Base-by-base conservation (phyloP, 305 asterid genomes). In the Andrographis paniculata region DNA sequence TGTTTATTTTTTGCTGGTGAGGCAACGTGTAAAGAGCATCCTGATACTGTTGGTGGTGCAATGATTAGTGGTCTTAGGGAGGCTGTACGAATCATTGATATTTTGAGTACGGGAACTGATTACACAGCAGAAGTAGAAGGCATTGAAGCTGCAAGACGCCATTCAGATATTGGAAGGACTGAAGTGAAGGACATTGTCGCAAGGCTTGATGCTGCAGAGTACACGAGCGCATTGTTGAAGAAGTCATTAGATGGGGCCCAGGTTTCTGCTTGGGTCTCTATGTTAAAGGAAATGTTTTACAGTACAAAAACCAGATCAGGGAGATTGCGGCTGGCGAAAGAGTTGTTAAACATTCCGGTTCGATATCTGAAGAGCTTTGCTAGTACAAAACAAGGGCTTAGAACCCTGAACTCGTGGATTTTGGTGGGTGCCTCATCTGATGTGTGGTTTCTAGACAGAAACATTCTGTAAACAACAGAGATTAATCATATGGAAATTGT, bases 1-100 rank as follows among this genome's bases (percentile, higher is more conserved):
- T 87, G 92, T 63, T 66, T 92, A 63, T 92, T 92, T 72, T 92
- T 92, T 79, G 99, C 99, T 48, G 99, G 99, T 66, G 99, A 92
- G 72, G 97, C 99, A 42, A 92, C 99, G 14, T 92, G 99, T 70
- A 87, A 92, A 82, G 99, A 92, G 77, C 97, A 92, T 67, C 99
- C 99, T 33, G 99, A 92, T 72, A 92, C 99, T 23, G 99, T 92
- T 66, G 99, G 99, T 60, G 99, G 99, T 62, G 99, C 99, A 62
- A 87, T 92, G 91, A 74, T 92, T 87, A 87, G 99, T 53, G 99
- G 97, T 50, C 84, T 92, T 45, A 80, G 99, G 17, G 99, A 92
- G 75, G 99, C 99, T 14, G 86, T 87, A 37, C 97, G 99, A 2
- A 82, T 92, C 54, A 71, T 76, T 53, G 93, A 84, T 66, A 69